A percentile compares a stretch with the other conserved stretches of the same genome.
phyloP scores from a whole-genome alignment of 2,329 filamentous ascomycete species.

The Trichophyton verrucosum region DNA sequence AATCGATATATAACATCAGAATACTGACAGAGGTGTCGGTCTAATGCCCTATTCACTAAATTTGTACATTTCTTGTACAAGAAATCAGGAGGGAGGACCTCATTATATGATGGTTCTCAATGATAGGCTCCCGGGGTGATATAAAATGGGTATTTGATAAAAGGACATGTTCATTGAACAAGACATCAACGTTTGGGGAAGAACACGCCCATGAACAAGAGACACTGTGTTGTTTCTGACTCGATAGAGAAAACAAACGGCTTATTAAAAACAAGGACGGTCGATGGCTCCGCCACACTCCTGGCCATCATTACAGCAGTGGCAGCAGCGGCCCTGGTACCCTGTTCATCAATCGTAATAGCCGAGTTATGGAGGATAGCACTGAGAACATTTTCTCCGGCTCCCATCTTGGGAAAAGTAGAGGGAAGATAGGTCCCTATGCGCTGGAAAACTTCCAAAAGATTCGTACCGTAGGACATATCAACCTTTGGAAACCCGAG shows the following conservation, averaged over 20 bases:
- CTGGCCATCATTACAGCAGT: background rate
- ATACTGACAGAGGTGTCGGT: no score
- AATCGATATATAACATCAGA: no score
- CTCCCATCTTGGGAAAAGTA: background rate
- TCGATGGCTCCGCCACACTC: background rate
- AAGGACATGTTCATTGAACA: background rate
- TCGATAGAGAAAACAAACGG: conserved; percentile 1
- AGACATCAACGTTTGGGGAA: background rate
- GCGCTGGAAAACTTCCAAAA: background rate
- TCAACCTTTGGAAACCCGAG: conserved; percentile 4
- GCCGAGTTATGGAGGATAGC: background rate
- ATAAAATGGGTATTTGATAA: no score
- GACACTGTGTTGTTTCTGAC: background rate
- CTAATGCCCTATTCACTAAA: no score
- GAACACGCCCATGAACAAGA: conserved; percentile 1
- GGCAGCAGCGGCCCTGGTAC: background rate
- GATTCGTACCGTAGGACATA: background rate
- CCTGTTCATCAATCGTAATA: conserved; percentile 1
- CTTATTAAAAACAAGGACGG: background rate
- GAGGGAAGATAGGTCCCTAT: background rate
- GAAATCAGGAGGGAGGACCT: no score
- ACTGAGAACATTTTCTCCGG: background rate
- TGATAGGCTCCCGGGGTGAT: no score
- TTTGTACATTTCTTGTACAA: no score
- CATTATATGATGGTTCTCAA: no score